Conservation (phyloP, 2,329 filamentous ascomycete genomes). For the Penicillium thymicola region DNA sequence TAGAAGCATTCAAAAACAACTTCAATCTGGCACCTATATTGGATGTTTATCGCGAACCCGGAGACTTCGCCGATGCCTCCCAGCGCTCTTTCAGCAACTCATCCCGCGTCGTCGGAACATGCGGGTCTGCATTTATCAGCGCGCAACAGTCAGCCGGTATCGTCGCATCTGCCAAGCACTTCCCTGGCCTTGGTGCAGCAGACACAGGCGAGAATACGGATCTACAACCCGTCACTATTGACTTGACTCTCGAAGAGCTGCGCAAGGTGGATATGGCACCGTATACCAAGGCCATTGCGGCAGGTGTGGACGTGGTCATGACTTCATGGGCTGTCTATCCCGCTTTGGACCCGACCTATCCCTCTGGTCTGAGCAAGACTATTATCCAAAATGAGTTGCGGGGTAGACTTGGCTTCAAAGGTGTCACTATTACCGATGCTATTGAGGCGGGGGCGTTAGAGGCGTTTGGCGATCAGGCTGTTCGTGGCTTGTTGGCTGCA, state of each 20-base stretch:
- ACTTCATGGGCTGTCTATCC: constrained; percentile 32
- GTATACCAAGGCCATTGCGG: constrained; percentile 24
- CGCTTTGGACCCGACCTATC: constrained; percentile 24
- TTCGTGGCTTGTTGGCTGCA: constrained; percentile 24
- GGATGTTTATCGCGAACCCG: constrained; percentile 28
- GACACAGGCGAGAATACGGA: constrained; percentile 27
- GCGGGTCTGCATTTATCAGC: constrained; percentile 20
- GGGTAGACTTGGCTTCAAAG: constrained; percentile 24
- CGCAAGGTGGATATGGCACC: constrained; percentile 26
- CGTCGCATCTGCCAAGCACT: constrained; percentile 31
- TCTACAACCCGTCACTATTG: constrained; percentile 25
- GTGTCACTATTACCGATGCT: constrained; percentile 33
- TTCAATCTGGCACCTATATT: constrained; percentile 29
- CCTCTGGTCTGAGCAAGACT: constrained; percentile 25
- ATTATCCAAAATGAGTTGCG: constrained; percentile 28
- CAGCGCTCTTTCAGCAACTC: constrained; percentile 29
- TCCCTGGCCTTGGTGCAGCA: constrained; percentile 31
- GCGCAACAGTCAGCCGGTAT: constrained; percentile 23
- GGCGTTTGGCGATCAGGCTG: constrained; percentile 22
- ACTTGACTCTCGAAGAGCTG: constrained; percentile 21
- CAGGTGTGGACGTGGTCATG: constrained; percentile 32
- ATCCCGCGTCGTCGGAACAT: constrained; percentile 19
- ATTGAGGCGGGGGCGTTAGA: constrained; percentile 27
- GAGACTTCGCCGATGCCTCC: constrained; percentile 26
- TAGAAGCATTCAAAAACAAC: constrained; percentile 21